Base-by-base conservation (phyloP, 164 flowering plant genomes). In the Chimonanthus praecox region DNA sequence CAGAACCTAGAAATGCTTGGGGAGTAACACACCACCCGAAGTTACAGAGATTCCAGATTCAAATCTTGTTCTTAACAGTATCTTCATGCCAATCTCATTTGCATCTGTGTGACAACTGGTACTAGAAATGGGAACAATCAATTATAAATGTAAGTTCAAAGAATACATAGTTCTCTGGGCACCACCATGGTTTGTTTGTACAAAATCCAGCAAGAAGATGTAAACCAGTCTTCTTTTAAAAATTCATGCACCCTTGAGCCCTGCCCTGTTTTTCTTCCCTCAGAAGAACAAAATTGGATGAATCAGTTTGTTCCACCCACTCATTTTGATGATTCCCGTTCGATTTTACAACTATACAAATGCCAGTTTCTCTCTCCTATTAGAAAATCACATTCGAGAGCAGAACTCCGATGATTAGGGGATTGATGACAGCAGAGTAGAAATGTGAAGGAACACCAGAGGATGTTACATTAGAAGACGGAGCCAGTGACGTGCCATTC, bases 381-480 rank as follows among this genome's bases (percentile, higher is more conserved):
- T 80, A 81, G 81, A 84, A 78, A 65, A 80, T 70, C 62, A 75
- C 78, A 80, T 67, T 72, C 78, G 79, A 76, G 49, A 84, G 78
- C 50, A 86, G 63, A 71, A 72, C 45, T 21, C 81, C 80, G 15
- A 79, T 45, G 50, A 81, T 62, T 61, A 84, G 64, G 49, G 79
- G 75, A 77, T 72, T 75, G n/a, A 73, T 71, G 16, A 71, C 66
- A 46, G 72, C 44, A 51, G 48, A 73, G 43, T 72, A 61, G 74
- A 48, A n/a, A 73, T 44, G 80, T 44, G 78, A 76, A 46, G 71
- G 47, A 66, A 76, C 77, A 16, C 78, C 83, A 4, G 87, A 78
- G 68, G 50, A 54, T 1, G 94, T 85, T 1, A 88, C 82, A 67
- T 92, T 94, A n/a, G 88, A 69, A 3, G 98, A 92, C 70, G 92